phyloP scores from a whole-genome alignment of 2,329 filamentous ascomycete genomes.

The Sclerotinia nivalis region DNA sequence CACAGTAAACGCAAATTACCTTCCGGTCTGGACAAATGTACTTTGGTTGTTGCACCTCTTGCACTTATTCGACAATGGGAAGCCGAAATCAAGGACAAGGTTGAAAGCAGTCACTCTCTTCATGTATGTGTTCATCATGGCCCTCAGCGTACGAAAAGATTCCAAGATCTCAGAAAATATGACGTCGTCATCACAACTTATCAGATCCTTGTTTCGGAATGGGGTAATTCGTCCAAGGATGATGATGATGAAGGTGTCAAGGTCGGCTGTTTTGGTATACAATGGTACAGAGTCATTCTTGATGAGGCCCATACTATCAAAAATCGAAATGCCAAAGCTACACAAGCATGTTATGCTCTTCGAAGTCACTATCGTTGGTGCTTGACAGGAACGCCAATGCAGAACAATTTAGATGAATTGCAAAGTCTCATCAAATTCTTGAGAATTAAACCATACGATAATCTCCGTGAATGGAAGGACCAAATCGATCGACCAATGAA shows the following conservation, averaged over 20 bases:
- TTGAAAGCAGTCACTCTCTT: conserved; percentile 67
- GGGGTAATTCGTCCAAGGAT: conserved; percentile 65
- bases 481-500: conserved; percentile 90
- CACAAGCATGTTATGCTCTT: conserved; percentile 85
- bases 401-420: conserved; percentile 95
- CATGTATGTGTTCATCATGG: conserved; percentile 91
- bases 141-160: conserved; percentile 76
- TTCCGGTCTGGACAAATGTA: conserved; percentile 70
- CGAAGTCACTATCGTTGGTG: conserved; percentile 92
- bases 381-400: conserved; percentile 93
- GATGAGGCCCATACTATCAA: conserved; percentile 99
- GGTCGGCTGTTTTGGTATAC: conserved; percentile 82
- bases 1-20: conserved; percentile 66
- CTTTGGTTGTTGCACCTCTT: conserved; percentile 87
- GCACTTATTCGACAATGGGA: conserved; percentile 98
- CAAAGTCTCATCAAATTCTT: conserved; percentile 93
- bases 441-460: conserved; percentile 86
- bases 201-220: conserved; percentile 90
- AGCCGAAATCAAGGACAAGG: conserved; percentile 82
- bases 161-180: conserved; percentile 75
- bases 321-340: conserved; percentile 93
- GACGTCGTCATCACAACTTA: conserved; percentile 98
- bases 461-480: conserved; percentile 84
- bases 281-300: conserved; percentile 94
- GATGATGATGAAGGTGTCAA: conserved; percentile 62